These are phyloP conservation scores for Pezicula carpinea DNA, from an alignment of 2,329 filamentous ascomycete species.

Conservation along the genomic window DNA sequence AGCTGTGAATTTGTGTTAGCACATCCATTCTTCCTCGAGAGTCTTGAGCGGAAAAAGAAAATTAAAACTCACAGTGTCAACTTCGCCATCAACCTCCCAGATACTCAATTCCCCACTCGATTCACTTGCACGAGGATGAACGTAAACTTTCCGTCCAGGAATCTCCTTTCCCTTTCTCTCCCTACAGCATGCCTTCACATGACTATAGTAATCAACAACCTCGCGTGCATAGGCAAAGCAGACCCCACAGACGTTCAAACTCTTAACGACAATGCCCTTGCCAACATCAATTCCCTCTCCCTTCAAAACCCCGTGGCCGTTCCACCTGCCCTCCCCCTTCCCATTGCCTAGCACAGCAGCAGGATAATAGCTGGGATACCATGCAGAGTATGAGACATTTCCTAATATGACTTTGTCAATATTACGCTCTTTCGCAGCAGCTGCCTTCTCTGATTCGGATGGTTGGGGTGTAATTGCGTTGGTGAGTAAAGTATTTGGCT, in stretches of 20 bases:
- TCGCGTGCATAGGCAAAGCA: constrained; percentile 89
- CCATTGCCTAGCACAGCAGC: constrained; percentile 51
- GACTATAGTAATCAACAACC: constrained; percentile 52
- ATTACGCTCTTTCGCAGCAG: constrained; percentile 55
- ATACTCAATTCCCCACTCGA: constrained; percentile 76
- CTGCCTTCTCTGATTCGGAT: constrained; percentile 1
- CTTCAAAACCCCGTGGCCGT: constrained; percentile 4
- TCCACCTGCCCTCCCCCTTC: constrained; percentile 40
- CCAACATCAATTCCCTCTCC: constrained; percentile 7
- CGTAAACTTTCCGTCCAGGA: constrained; percentile 73
- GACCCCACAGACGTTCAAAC: constrained; percentile 81
- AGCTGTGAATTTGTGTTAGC: constrained; percentile 41
- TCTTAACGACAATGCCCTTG: constrained; percentile 45
- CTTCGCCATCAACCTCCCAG: constrained; percentile 89
- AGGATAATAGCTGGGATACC: constrained; percentile 87
- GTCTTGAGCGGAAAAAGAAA: background rate
- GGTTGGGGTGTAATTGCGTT: background rate
- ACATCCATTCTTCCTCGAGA: background rate
- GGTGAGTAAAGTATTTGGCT: background rate
- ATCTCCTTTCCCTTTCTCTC: constrained; percentile 30
- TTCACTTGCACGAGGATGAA: constrained; percentile 44
- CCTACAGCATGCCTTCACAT: constrained; percentile 51
- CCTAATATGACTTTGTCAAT: constrained; percentile 85
- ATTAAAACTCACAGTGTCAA: constrained; percentile 59
- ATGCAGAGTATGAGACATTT: constrained; percentile 77